Base-by-base conservation (phyloP, 345 rosid species). In the Eucalyptus regnans region DNA sequence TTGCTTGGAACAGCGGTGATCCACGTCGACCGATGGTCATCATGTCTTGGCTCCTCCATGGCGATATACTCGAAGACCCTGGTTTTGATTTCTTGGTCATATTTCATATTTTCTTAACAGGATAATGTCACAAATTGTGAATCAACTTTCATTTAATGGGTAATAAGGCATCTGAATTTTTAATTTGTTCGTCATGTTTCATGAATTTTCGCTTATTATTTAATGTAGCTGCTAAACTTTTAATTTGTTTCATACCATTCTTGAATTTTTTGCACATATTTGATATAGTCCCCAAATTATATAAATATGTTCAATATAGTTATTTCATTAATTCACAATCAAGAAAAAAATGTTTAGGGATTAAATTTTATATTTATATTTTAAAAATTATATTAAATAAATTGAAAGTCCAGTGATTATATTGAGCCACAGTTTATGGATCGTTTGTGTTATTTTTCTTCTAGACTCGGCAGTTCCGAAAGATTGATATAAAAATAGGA, bases 371-470 rank as follows among this genome's bases (percentile, higher is more conserved):
- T 0, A 13, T 29, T 12, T 29, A n/a, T 14, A 64, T 25, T 60
- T 5, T 3, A 60, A 25, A 12, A 2, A 60, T 25, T 27, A 25
- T 4, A 12, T 5, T 25, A 60, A 60, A 60, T 7, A 64, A n/a
- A n/a, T n/a, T 12, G 14, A n/a, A 64, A 64, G 0, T 15, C 13
- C 2, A 1, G 1, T 0, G 3, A n/a, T 4, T 7, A n/a, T 7
- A 13, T 2, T 4, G 0, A 7, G 33, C 5, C 1, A 0, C 13
- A 12, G 0, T 2, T 27, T 27, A 62, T 1, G 8, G 2, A n/a
- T n/a, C 9, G 1, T 60, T 25, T 11, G 8, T n/a, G 31, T 27
- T 0, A 22, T 9, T 56, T 56, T 56, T 56, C 3, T 23, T 23
- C 41, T 37, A 37, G 41, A 37, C 41, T 56, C 23, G 1, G 4